A percentile compares a stretch with the other conserved stretches of the same genome.
These are phyloP conservation scores for Ustilago bromivora DNA, from an alignment of 1,284 basidiomycete genomes.

Conservation along the genomic window DNA sequence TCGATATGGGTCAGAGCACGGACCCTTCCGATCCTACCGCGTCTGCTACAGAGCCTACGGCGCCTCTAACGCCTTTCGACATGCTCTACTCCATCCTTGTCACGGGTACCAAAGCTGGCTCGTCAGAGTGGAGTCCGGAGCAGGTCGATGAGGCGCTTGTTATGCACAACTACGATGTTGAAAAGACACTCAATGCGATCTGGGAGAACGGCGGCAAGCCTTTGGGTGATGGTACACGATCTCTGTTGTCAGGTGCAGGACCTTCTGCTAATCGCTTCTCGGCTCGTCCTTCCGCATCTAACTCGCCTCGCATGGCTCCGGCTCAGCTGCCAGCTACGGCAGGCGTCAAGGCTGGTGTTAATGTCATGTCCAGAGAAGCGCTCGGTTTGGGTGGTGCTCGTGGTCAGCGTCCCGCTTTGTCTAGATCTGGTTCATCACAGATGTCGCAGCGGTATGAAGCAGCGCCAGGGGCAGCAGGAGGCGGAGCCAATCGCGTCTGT, in stretches of 20 bases:
- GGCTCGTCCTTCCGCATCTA: background rate
- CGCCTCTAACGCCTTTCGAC: conserved; percentile 90
- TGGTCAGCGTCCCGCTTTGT: conserved; percentile 26
- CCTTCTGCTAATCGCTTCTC: conserved; percentile 10
- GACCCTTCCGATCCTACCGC: conserved; percentile 21
- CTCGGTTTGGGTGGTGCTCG: conserved; percentile 27
- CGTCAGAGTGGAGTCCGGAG: conserved; percentile 76
- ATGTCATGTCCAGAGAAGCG: conserved; percentile 54
- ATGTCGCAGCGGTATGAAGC: conserved; percentile 22
- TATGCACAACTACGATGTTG: conserved; percentile 90
- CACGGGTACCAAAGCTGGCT: conserved; percentile 49
- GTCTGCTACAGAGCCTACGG: conserved; percentile 74
- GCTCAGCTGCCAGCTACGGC: conserved; percentile 42
- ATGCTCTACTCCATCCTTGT: conserved; percentile 89
- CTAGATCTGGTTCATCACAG: conserved; percentile 32
- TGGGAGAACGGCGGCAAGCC: conserved; percentile 74
- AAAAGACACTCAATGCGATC: conserved; percentile 90
- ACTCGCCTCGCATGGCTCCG: conserved; percentile 24
- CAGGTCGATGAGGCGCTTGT: conserved; percentile 93
- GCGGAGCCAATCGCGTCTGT: conserved; percentile 76
- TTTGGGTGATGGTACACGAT: conserved; percentile 35
- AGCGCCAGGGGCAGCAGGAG: conserved; percentile 11
- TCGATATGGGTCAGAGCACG: conserved; percentile 2
- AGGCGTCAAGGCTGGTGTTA: conserved; percentile 52
- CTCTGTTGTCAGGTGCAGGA: conserved; percentile 32